These are phyloP conservation scores for Globisporangium cystogenes DNA, from an alignment of 352 stramenopile genomes.

Conservation along the genomic window DNA sequence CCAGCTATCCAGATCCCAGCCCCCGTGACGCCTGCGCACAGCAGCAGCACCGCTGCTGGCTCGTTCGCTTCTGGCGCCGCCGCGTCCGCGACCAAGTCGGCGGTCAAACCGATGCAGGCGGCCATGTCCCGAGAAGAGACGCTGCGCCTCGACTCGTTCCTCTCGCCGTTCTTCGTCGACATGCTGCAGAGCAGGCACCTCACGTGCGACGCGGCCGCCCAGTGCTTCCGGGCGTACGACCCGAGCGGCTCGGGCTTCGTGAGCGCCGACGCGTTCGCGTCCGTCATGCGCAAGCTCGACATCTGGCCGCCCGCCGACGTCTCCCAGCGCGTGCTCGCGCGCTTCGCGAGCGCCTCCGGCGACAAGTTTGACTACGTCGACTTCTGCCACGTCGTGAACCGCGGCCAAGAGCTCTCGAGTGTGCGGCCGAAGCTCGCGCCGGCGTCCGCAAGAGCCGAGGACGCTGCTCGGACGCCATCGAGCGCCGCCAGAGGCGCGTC, in stretches of 20 bases:
- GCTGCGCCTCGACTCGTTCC: conserved; percentile 34
- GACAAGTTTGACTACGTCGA: conserved; percentile 74
- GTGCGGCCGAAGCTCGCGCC: background rate
- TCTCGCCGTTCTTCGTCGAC: conserved; percentile 44
- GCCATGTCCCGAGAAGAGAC: conserved; percentile 31
- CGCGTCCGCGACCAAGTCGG: background rate
- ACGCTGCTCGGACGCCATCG: background rate
- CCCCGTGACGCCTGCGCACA: background rate
- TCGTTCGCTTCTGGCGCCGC: background rate
- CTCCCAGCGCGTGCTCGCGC: conserved; percentile 29
- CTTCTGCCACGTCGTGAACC: conserved; percentile 40
- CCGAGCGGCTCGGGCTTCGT: conserved; percentile 53
- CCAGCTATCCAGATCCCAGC: conserved; percentile 2
- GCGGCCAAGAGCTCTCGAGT: conserved; percentile 7
- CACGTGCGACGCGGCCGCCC: conserved; percentile 18
- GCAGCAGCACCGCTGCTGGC: background rate
- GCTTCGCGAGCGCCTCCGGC: conserved; percentile 35
- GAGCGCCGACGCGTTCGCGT: conserved; percentile 48
- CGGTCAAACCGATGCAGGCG: background rate
- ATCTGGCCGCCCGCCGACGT: conserved; percentile 43
- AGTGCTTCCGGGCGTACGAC: conserved; percentile 58
- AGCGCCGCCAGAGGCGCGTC: background rate
- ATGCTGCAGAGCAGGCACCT: conserved; percentile 37
- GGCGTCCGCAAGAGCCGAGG: background rate
- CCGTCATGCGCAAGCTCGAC: conserved; percentile 59